A percentile compares a stretch with the other conserved stretches of the same genome.
Evolutionary conservation across 352 stramenopile genomes (phyloP).

Genomic region (Globisporangium barbulae): DNA sequence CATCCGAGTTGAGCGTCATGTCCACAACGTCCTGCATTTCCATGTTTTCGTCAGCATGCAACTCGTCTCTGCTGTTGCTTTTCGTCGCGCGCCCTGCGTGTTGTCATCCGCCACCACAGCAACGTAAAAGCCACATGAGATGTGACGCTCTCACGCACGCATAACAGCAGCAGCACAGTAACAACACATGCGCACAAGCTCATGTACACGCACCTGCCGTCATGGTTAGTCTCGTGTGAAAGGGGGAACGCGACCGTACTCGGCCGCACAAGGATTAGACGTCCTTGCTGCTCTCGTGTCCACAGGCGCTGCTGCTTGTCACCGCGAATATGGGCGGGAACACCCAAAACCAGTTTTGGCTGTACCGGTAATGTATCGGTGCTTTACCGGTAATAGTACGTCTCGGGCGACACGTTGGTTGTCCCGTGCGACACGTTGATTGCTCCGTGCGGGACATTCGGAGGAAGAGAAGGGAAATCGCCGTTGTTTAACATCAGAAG

Average conservation of each 20-base stretch:
- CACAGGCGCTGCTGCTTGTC: not conserved
- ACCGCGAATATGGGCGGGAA: slow-evolving; percentile 1
- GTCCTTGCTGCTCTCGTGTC: not conserved
- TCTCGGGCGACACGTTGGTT: not conserved
- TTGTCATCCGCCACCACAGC: not conserved
- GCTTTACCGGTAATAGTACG: not conserved
- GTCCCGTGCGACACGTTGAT: not conserved
- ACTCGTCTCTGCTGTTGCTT: not conserved
- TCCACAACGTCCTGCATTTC: slow-evolving; percentile 7
- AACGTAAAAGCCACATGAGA: not conserved
- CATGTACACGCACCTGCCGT: not conserved
- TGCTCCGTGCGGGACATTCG: not conserved
- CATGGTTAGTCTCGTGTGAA: not conserved
- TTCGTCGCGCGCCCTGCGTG: not conserved
- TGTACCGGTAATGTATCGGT: not conserved
- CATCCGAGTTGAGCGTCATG: slow-evolving; percentile 5
- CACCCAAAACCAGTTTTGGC: not conserved
- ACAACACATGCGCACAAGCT: not conserved
- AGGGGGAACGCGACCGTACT: not conserved
- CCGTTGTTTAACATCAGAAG: not conserved
- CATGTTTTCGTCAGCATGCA: not conserved
- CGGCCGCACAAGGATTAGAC: not conserved
- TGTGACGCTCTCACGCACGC: not conserved
- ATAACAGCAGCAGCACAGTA: not conserved
- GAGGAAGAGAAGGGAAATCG: not conserved